Percentiles rank a stretch among this genome's conserved stretches.
These are phyloP conservation scores for Emericellopsis cladophorae DNA, from an alignment of 2,329 filamentous ascomycete genomes.

Conservation along the genomic window DNA sequence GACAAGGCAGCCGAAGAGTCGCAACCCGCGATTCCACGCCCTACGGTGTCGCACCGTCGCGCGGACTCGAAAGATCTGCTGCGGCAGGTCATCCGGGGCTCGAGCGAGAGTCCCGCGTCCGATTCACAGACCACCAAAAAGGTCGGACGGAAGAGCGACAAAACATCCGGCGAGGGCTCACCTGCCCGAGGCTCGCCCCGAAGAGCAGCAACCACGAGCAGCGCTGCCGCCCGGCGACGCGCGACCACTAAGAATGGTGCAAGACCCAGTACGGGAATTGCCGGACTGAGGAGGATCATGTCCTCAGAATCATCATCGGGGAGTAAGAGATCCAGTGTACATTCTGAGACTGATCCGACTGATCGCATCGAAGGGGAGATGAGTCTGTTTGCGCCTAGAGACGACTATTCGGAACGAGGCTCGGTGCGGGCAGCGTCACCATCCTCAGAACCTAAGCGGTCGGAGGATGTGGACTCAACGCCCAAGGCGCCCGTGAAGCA, in stretches of 20 bases:
- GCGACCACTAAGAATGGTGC: slow-evolving; percentile 8
- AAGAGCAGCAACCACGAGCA: slow-evolving; percentile 1
- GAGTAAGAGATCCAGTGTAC: slow-evolving; percentile 34
- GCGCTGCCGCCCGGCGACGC: not conserved
- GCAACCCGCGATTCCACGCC: too few species aligned
- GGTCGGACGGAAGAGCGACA: not conserved
- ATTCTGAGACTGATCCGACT: slow-evolving; percentile 40
- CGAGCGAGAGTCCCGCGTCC: slow-evolving; percentile 29
- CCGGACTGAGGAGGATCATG: slow-evolving; percentile 25
- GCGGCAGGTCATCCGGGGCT: slow-evolving; percentile 32
- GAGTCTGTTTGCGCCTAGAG: slow-evolving; percentile 39
- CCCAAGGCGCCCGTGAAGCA: slow-evolving; percentile 26
- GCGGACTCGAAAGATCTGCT: slow-evolving; percentile 35
- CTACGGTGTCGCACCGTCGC: slow-evolving; percentile 6
- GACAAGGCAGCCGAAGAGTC: not conserved
- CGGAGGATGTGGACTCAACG: slow-evolving; percentile 27
- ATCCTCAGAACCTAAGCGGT: slow-evolving; percentile 6
- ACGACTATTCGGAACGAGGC: slow-evolving; percentile 42
- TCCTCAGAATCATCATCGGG: slow-evolving; percentile 31
- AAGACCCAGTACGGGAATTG: slow-evolving; percentile 28
- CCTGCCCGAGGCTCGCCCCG: not conserved
- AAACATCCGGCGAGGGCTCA: not conserved
- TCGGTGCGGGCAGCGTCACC: slow-evolving; percentile 38
- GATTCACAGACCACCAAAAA: slow-evolving; percentile 10
- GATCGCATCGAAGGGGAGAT: slow-evolving; percentile 44